These are phyloP conservation scores for Wickerhamiella pararugosa DNA, from an alignment of 1,139 yeast genomes.

Conservation along the genomic window DNA sequence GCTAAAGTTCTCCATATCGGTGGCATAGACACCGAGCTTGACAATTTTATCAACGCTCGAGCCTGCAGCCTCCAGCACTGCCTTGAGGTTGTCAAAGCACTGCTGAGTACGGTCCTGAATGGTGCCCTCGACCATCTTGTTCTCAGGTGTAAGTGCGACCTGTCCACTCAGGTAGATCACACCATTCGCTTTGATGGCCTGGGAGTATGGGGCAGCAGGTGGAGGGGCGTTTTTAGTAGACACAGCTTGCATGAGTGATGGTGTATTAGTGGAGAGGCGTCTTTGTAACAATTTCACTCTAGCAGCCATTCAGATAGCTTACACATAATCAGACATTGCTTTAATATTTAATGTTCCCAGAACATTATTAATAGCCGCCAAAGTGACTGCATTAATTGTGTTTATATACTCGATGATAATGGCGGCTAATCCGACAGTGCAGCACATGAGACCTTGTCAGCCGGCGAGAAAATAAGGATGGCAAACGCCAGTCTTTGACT, in stretches of 20 bases:
- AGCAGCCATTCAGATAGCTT: background rate
- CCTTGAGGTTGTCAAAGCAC: conserved; percentile 60
- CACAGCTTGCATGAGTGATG: conserved; percentile 16
- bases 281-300: background rate
- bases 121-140: conserved; percentile 52
- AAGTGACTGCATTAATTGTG: too few relatives aligned
- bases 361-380: too few relatives aligned
- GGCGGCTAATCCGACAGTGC: too few relatives aligned
- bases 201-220: conserved; percentile 91
- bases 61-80: conserved; percentile 66
- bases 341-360: too few relatives aligned
- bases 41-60: conserved; percentile 70
- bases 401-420: too few relatives aligned
- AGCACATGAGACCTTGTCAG: too few relatives aligned
- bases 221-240: conserved; percentile 71
- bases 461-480: too few relatives aligned
- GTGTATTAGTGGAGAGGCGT: background rate
- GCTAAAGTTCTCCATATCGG: conserved; percentile 72
- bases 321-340: too few relatives aligned
- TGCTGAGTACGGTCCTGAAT: conserved; percentile 78
- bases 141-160: conserved; percentile 73
- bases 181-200: conserved; percentile 64
- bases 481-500: too few relatives aligned
- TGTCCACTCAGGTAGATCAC: conserved; percentile 90
- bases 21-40: conserved; percentile 74